These are phyloP conservation scores for Lasiodiplodia hormozganensis DNA, from an alignment of 2,329 filamentous ascomycete species.

Conservation along the genomic window DNA sequence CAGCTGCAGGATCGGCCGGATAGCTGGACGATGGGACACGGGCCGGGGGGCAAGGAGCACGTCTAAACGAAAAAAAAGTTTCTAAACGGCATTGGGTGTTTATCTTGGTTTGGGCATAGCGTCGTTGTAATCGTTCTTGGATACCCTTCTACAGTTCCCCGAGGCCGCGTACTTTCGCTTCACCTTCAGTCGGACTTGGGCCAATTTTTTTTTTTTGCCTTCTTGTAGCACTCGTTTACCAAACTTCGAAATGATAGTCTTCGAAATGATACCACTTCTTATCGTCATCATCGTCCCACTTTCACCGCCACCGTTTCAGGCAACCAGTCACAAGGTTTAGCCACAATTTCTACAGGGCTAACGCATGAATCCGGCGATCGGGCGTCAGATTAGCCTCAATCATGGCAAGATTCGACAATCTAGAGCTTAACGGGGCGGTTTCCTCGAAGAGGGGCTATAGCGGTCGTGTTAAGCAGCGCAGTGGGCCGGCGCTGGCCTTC, in stretches of 20 bases:
- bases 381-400: neutral
- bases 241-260: neutral
- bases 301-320: neutral
- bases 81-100: neutral
- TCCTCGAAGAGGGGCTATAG: neutral
- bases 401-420: neutral
- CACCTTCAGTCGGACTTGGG: constrained; percentile 3
- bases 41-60: constrained; percentile 30
- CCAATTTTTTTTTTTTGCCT: neutral
- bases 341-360: neutral
- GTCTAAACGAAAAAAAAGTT: constrained; percentile 29
- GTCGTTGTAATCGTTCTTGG: constrained; percentile 23
- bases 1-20: constrained; percentile 31
- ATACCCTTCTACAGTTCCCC: constrained; percentile 18
- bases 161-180: constrained; percentile 10
- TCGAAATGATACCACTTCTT: constrained; percentile 9
- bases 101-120: constrained; percentile 4
- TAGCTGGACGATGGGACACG: constrained; percentile 31
- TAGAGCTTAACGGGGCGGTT: neutral
- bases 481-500: neutral
- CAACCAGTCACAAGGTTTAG: neutral
- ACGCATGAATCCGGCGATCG: neutral
- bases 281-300: neutral
- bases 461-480: neutral
- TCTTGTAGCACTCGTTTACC: neutral